Conservation (phyloP, 2,329 filamentous ascomycete species). For the Bertia moriformis region DNA sequence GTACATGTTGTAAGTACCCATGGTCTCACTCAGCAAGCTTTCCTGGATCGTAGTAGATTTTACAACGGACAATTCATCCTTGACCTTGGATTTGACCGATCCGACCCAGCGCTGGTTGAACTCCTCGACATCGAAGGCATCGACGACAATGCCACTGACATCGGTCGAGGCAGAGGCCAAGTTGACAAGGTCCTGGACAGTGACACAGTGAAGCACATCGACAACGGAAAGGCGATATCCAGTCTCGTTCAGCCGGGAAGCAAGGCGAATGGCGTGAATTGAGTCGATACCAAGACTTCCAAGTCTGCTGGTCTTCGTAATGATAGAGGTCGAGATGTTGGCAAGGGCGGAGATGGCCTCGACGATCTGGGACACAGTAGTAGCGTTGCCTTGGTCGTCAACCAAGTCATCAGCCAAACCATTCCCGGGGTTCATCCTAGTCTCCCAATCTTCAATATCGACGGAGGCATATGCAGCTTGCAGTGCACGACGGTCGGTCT, state of each 20-base stretch:
- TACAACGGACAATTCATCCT: slow-evolving; percentile 7
- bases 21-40: slow-evolving; percentile 20
- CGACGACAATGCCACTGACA: neutral
- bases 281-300: slow-evolving; percentile 1
- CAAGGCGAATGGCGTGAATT: slow-evolving; percentile 1
- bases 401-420: neutral
- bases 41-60: slow-evolving; percentile 19
- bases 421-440: neutral
- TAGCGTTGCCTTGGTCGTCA: neutral
- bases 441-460: slow-evolving; percentile 5
- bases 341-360: neutral
- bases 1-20: slow-evolving; percentile 18
- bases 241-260: neutral
- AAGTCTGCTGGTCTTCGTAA: neutral
- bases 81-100: slow-evolving; percentile 2
- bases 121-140: neutral
- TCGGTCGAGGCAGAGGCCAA: neutral
- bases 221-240: neutral
- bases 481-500: slow-evolving; percentile 16
- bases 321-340: neutral
- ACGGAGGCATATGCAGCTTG: slow-evolving; percentile 7
- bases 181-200: neutral
- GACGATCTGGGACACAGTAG: neutral
- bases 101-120: neutral
- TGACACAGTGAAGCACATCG: neutral